Base-by-base conservation (phyloP, 305 asterid species). In the Fraxinus sp. region DNA sequence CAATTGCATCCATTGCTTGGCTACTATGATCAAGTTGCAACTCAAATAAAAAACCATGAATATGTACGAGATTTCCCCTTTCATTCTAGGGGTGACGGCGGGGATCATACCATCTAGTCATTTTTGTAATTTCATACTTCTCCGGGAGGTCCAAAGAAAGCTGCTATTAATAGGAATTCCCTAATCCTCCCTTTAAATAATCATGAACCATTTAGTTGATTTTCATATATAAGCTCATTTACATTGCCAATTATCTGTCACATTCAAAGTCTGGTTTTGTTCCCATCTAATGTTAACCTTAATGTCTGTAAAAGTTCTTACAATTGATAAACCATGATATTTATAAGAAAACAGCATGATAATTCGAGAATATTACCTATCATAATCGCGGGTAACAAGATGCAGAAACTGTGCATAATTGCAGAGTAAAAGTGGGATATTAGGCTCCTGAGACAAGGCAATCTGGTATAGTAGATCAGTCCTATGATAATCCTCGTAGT, bases 351-450 rank as follows among this genome's bases (percentile, higher is more conserved):
- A 5, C 64, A 52, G 24, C 66, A 55, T 55, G 66, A 18, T 0
- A 20, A 55, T 55, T 55, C 10, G 26, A 55, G 66, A 55, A 55
- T n/a, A 36, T 87, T 80, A 94, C 98, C 99, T 91, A 82, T 89
- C 90, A 32, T 91, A 83, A 78, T 96, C 97, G 7, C 30, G 91
- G 4, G 90, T 82, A 30, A 89, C 92, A 8, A 88, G 87, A 83
- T 89, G 88, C 83, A 96, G 88, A 81, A 90, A 96, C 72, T 89
- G 95, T 0, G 95, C 98, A 32, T 93, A 94, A 74, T 94, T 96
- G 91, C 93, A 86, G 64, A 96, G 93, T 68, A 94, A 32, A 64
- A 96, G 96, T 3, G 93, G 87, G 81, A 91, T 92, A 18, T 88
- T 80, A 4, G 98, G 99, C 14, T 96, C 95, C 30, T 79, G 86